Evolutionary conservation across 2,329 filamentous ascomycete genomes (phyloP).

Genomic region (Arthrobotrys megalospora): DNA sequence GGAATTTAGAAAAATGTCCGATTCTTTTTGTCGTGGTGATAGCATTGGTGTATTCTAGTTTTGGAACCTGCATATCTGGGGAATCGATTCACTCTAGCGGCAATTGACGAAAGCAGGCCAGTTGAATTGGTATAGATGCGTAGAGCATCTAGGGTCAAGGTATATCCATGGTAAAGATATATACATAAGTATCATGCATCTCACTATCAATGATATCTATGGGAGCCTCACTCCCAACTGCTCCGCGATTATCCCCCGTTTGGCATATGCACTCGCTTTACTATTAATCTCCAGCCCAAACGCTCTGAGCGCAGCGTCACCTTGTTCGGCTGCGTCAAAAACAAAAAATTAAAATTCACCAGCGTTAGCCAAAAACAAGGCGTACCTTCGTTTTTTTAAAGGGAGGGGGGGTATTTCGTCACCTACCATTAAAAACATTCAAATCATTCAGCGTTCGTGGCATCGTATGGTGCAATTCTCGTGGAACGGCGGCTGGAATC

Average conservation of each 20-base stretch:
- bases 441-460: neutral
- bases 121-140: neutral
- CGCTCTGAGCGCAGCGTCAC: neutral
- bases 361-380: neutral
- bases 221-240: conserved; percentile 8
- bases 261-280: conserved; percentile 2
- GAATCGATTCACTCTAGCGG: neutral
- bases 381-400: neutral
- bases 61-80: neutral
- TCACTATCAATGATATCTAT: neutral
- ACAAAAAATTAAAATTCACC: neutral
- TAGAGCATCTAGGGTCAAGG: no score
- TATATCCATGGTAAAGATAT: no score
- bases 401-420: neutral
- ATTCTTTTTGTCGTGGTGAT: conserved; percentile 9
- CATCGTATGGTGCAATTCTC: neutral
- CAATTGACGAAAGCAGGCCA: neutral
- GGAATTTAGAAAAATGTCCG: neutral
- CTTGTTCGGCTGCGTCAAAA: neutral
- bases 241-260: neutral
- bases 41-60: conserved; percentile 2
- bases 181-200: no score
- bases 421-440: conserved; percentile 4
- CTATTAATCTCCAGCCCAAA: neutral
- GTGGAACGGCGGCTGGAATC: neutral